Base-by-base conservation (phyloP, 2,329 filamentous ascomycete species). In the Xylariomycetidae sp. region DNA sequence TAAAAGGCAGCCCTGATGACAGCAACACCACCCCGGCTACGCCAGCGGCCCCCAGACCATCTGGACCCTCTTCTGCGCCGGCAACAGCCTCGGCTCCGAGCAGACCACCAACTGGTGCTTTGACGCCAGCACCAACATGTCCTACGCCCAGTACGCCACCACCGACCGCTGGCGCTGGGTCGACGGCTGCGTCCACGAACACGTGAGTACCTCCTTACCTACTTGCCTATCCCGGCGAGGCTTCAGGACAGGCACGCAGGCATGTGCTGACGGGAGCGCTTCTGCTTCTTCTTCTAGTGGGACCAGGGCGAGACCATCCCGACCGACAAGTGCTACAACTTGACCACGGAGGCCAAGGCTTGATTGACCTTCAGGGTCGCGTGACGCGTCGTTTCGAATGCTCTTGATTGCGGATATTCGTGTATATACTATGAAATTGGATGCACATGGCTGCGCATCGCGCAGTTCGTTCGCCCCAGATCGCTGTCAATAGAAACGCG, bases 21-120 rank as follows among this genome's bases (percentile, higher is more conserved):
- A 60, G 60, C 60, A 63, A 61, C 56, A 63, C 39, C 49, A 57
- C 19, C 52, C 58, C 6, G 58, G 58, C 4, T 62, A 60, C 37
- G 35, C 44, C 10, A 53, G 49, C 35, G 60, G 60, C 1, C 59
- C 59, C 6, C 35, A 52, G 10, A 48, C 38, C 12, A 63, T 63
- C 35, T 63, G 60, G 60, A 40, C 50, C 6, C 45, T 63, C 7
- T 63, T 63, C 43, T 63, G 60, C 50, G 49, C 31, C 32, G 60
- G 60, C 1, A 50, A 44, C 15, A 56, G 53, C 33, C 45, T 61
- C 3, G 60, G 57, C 9, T 56, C 30, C 36, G 59, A 60, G 36
- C 14, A 38, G 14, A 51, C 32, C 39, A 60, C 57, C 1, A 37
- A 33, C 6, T 62, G 58, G 59, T 62, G 58, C 39, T 61, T 62